Base-by-base conservation (phyloP, 768 basidiomycete genomes). In the Mycena vulgaris region DNA sequence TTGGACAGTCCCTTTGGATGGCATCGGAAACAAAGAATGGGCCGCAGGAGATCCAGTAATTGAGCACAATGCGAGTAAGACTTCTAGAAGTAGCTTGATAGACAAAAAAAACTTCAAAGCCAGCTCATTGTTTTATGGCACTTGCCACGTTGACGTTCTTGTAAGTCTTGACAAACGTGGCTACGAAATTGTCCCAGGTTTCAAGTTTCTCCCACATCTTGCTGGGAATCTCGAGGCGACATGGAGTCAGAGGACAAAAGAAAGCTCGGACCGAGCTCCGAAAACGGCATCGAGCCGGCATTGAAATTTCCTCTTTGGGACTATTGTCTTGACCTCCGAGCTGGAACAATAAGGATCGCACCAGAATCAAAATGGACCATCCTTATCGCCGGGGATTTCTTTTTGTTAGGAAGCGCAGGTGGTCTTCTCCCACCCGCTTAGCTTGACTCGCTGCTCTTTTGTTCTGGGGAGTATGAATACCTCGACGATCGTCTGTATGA, bases 401-500 rank as follows among this genome's bases (percentile, higher is more conserved):
- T 69, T 63, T 69, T 45, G 68, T 69, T 68, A 47, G 42, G 9
- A 47, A 39, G 61, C 28, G 37, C 48, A 47, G 27, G 47, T 66
- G 66, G 28, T 35, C 58, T 35, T 39, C 42, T 55, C n/a, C 25
- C 56, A 37, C n/a, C 13, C 40, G 51, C 57, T 14, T 30, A 13
- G 6, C 28, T 45, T 17, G 13, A 6, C 19, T 51, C 25, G 53
- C 61, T 63, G 35, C 47, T 63, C 68, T 69, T 69, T 69, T 63
- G 61, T 69, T 64, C 57, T 64, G 56, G n/a, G 56, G 39, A 59
- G 40, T 69, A 69, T 64, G 37, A 45, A 62, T 49, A 57, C 45
- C 45, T 37, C 37, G 35, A 48, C 37, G 33, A 48, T 58, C 33
- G 27, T 25, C 45, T 37, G n/a, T n/a, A n/a, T 16, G 5, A 59